Percentiles rank a stretch among this genome's conserved stretches.
Evolutionary conservation across 2,329 filamentous ascomycete species (phyloP).

Genomic region (Triangularia setosa): DNA sequence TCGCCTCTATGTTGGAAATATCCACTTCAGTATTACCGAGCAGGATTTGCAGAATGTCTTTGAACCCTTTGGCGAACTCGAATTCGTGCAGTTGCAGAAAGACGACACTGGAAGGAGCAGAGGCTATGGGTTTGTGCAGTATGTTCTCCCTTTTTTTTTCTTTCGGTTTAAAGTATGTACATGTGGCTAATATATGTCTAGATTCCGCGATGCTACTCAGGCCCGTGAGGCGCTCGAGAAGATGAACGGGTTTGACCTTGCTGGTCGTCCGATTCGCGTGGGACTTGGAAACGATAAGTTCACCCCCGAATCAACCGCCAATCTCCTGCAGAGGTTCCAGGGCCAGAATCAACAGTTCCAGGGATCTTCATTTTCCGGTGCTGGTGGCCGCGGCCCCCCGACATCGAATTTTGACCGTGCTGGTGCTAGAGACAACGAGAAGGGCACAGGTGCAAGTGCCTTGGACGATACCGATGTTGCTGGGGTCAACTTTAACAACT

Average conservation of each 20-base stretch:
- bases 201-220: constrained; percentile 84
- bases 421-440: constrained; percentile 83
- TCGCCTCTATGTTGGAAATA: constrained; percentile 97
- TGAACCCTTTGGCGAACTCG: constrained; percentile 93
- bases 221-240: constrained; percentile 94
- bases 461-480: constrained; percentile 96
- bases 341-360: constrained; percentile 74
- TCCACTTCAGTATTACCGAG: constrained; percentile 99
- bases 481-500: constrained; percentile 99
- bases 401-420: constrained; percentile 88
- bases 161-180: background rate
- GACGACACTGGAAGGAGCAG: constrained; percentile 87
- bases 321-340: constrained; percentile 87
- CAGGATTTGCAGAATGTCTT: constrained; percentile 94
- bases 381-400: constrained; percentile 81
- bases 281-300: constrained; percentile 99
- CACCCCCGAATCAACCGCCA: constrained; percentile 92
- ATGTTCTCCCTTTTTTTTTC: constrained; percentile 40
- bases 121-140: constrained; percentile 99
- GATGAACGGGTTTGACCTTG: constrained; percentile 99
- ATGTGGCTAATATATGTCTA: constrained; percentile 34
- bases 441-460: constrained; percentile 86
- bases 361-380: constrained; percentile 86
- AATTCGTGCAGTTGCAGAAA: constrained; percentile 96
- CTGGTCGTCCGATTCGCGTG: constrained; percentile 94